These are phyloP conservation scores for Psilocybe cyanescens DNA, from an alignment of 768 basidiomycete species.

Conservation along the genomic window DNA sequence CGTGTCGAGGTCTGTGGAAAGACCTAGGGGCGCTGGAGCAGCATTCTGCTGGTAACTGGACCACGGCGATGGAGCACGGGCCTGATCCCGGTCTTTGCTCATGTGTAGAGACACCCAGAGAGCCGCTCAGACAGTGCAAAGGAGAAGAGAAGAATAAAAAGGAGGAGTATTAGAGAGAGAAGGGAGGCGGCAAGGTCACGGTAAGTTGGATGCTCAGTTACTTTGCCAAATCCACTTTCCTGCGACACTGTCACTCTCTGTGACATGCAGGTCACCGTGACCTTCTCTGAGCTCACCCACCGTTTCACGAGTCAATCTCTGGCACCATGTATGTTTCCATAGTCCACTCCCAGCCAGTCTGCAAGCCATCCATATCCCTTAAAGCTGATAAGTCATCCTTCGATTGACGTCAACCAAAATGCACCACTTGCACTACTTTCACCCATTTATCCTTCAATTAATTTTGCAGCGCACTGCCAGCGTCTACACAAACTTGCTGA, in stretches of 20 bases:
- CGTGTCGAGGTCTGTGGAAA: slow-evolving; percentile 29
- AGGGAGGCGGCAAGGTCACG: background rate
- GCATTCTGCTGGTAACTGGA: slow-evolving; percentile 31
- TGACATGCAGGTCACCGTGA: too few relatives aligned
- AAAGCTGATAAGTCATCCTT: too few relatives aligned
- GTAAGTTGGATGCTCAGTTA: background rate
- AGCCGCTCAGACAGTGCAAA: background rate
- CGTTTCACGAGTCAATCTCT: too few relatives aligned
- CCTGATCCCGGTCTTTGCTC: slow-evolving; percentile 42
- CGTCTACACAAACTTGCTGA: too few relatives aligned
- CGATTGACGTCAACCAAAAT: too few relatives aligned
- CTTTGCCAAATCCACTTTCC: background rate
- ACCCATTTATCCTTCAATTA: too few relatives aligned
- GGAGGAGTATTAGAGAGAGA: background rate
- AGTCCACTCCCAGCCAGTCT: too few relatives aligned
- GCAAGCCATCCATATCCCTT: too few relatives aligned
- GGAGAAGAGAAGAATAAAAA: background rate
- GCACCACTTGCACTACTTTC: too few relatives aligned
- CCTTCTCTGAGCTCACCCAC: too few relatives aligned
- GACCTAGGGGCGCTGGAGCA: slow-evolving; percentile 22
- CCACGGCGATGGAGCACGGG: slow-evolving; percentile 38
- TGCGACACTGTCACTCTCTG: background rate
- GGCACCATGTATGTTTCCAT: too few relatives aligned
- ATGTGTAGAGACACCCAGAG: slow-evolving; percentile 23
- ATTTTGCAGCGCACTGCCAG: too few relatives aligned